These are phyloP conservation scores for Lentithecium fluviatile DNA, from an alignment of 495 filamentous ascomycete species.

Conservation along the genomic window DNA sequence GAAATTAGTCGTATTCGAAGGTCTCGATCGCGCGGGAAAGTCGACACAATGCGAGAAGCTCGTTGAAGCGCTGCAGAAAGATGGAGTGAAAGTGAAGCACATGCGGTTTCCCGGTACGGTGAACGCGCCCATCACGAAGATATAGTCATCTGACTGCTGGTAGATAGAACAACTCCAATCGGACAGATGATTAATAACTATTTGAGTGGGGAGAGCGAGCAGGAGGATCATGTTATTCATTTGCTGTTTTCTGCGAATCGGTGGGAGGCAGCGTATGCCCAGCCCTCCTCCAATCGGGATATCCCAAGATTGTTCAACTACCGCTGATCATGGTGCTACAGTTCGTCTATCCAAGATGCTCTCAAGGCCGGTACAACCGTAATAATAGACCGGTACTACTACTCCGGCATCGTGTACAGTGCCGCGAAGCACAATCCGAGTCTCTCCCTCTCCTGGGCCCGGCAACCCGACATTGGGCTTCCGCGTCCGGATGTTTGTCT, in stretches of 20 bases:
- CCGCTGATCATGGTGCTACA: conserved; percentile 34
- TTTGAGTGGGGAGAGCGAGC: conserved; percentile 67
- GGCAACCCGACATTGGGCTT: conserved; percentile 78
- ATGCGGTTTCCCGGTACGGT: conserved; percentile 83
- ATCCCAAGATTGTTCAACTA: conserved; percentile 2
- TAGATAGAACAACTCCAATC: conserved; percentile 85
- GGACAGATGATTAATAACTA: conserved; percentile 88
- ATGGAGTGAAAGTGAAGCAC: conserved; percentile 65
- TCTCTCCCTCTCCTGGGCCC: conserved; percentile 73
- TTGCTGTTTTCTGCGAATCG: conserved; percentile 94
- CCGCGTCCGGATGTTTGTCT: conserved; percentile 84
- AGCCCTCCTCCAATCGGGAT: neutral
- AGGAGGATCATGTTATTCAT: conserved; percentile 92
- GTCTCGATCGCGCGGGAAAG: conserved; percentile 91
- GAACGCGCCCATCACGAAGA: neutral
- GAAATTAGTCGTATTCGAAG: conserved; percentile 81
- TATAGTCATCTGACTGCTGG: neutral
- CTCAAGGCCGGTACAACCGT: conserved; percentile 68
- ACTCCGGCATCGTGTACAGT: conserved; percentile 91
- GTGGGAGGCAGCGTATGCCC: conserved; percentile 74
- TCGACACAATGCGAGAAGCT: conserved; percentile 86
- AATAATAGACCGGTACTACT: conserved; percentile 89
- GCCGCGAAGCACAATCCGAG: conserved; percentile 78
- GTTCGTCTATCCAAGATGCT: conserved; percentile 58
- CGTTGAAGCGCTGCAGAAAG: conserved; percentile 58